Evolutionary conservation across 768 basidiomycete species (phyloP), one percentile per base, ranked within the genome.

Genomic region (Lactarius akahatsu): DNA sequence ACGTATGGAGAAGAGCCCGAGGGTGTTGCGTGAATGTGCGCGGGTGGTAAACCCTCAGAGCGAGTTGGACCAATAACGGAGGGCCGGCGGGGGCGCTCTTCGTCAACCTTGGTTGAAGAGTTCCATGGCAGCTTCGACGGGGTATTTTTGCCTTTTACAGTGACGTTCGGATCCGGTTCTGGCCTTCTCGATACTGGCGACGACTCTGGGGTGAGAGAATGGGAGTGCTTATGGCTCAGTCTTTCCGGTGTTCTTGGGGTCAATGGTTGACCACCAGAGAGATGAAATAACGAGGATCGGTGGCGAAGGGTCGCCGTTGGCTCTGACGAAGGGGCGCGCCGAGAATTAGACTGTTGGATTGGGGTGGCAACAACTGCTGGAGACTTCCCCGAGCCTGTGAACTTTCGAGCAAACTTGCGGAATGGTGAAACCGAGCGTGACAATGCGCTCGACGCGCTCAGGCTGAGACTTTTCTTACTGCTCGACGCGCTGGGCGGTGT

Each of bases 361-460:
- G 84, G 82, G 18, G 83, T 84, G 38, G 81, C 75, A 4, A 80
- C 75, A 20, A 65, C 30, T 2, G 20, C 54, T 13, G 72, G 57
- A 40, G 64, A 55, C 79, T 75, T 72, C 70, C 77, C 71, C 45
- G 74, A 75, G 45, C 85, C 84, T 40, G 87, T 86, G 38, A 94
- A 77, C 75, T 79, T 92, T 64, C 85, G 83, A 1, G 92, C 92
- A 72, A 94, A 80, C 75, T 87, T 92, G 57, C 89, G 83, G 67
- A 94, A 83, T 0, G 92, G 92, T 8, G 92, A 93, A 64, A 92
- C 90, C 0, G 91, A 90, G 64, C 87, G 79, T 2, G 90, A 91
- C 40, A 93, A 73, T 1, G 87, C 81, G 66, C 83, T 85, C 15
- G 80, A 75, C 10, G 81, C 76, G 71, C 83, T 74, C 26, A 74